Conservation (phyloP, 495 filamentous ascomycete genomes). For the Trypethelium eluteriae region DNA sequence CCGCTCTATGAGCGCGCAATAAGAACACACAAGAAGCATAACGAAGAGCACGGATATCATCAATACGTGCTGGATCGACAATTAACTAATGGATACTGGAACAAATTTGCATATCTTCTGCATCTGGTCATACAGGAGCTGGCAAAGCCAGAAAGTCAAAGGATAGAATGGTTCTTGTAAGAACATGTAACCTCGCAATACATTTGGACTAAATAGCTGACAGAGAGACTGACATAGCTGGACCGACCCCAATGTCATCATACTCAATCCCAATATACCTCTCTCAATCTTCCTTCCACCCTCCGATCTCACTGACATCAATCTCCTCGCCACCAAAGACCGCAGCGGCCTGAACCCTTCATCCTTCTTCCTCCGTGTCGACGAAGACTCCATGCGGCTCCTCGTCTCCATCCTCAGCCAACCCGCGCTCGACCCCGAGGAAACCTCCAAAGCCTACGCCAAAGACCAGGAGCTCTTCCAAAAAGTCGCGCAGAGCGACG, state of each 20-base stretch:
- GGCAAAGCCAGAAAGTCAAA: constrained; percentile 33
- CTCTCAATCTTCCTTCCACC: constrained; percentile 43
- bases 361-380: constrained; percentile 25
- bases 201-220: not conserved
- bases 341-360: constrained; percentile 22
- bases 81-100: constrained; percentile 37
- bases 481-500: constrained; percentile 30
- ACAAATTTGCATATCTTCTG: constrained; percentile 40
- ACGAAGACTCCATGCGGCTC: constrained; percentile 38
- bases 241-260: constrained; percentile 40
- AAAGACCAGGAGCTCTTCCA: constrained; percentile 36
- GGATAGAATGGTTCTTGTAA: constrained; percentile 43
- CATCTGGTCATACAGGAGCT: constrained; percentile 40
- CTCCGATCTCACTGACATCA: constrained; percentile 34
- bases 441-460: constrained; percentile 28
- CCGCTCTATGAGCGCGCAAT: constrained; percentile 40
- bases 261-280: constrained; percentile 40
- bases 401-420: constrained; percentile 35
- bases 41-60: constrained; percentile 34
- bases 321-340: constrained; percentile 37
- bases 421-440: constrained; percentile 29
- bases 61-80: constrained; percentile 37
- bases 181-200: constrained; percentile 4
- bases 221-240: constrained; percentile 29
- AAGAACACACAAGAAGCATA: constrained; percentile 37